Evolutionary conservation across 2,329 filamentous ascomycete species (phyloP).

Genomic region (Nemania abortiva): DNA sequence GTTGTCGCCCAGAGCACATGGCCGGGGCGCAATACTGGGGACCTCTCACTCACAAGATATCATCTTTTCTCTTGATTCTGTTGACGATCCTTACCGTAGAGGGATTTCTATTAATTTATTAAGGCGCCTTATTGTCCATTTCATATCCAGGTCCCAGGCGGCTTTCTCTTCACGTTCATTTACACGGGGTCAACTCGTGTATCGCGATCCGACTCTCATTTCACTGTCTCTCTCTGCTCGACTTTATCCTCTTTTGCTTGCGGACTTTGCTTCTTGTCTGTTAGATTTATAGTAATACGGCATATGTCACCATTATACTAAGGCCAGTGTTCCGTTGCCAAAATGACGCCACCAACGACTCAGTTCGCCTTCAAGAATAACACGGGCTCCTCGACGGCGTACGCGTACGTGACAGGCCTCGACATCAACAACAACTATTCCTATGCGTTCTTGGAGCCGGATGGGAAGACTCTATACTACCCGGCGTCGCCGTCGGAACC

Average conservation of each 20-base stretch:
- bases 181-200: conserved; percentile 4
- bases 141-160: neutral
- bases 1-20: conserved; percentile 37
- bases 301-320: neutral
- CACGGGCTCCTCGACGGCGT: conserved; percentile 70
- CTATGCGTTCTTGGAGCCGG: conserved; percentile 72
- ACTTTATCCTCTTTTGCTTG: neutral
- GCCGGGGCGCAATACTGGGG: conserved; percentile 18
- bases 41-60: conserved; percentile 28
- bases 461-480: conserved; percentile 74
- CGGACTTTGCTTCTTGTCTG: neutral
- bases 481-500: conserved; percentile 68
- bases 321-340: conserved; percentile 15
- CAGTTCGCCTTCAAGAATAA: conserved; percentile 74
- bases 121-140: conserved; percentile 12
- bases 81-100: neutral
- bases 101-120: conserved; percentile 25
- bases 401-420: conserved; percentile 77
- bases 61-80: neutral
- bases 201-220: conserved; percentile 6
- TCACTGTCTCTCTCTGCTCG: conserved; percentile 3
- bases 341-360: conserved; percentile 61
- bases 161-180: conserved; percentile 22
- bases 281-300: conserved; percentile 2
- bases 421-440: conserved; percentile 70